Evolutionary conservation across 2,329 filamentous ascomycete genomes (phyloP), one percentile per base, ranked within the genome.

Genomic region (Emmonsiellopsis sp.): DNA sequence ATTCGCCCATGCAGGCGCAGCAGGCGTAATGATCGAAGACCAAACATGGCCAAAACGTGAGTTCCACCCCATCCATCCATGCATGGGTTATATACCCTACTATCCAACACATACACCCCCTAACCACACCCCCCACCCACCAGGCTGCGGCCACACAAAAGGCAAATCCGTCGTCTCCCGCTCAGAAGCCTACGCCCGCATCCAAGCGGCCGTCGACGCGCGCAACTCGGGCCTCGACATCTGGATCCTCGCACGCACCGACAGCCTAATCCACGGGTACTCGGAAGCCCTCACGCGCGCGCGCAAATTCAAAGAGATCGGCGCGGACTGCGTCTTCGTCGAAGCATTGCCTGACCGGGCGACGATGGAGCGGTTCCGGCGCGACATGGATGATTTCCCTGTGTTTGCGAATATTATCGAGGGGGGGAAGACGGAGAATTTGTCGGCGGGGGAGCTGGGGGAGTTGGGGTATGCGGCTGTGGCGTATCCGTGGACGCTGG

Each of bases 11-110:
- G 73, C 73, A 1, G 73, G 66, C 0, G 66, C 67, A 1, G 67
- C 67, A 4, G 67, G 68, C 0, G 54, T 69, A 10, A 71, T 70
- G 71, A 74, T 77, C 52, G 74, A 77, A 53, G 73, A 76, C 52
- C 74, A 76, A 56, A 74, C 71, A 0, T 77, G 74, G 74, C 74
- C 74, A 6, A 77, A 77, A 53, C 61, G 74, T 76, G 53, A 57
- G 68, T 34, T 39, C 21, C 11, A 33, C 33, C 10, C 17, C 7
- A 33, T 21, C 21, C 9, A 17, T 17, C 17, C 17, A 17, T 17
- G 17, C 17, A 17, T 17, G 17, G 17, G 17, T 17, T 17, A 17
- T 17, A 17, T 17, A 17, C 17, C 17, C 17, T 17, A 17, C 17
- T 17, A 17, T 17, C 17, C 17, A 17, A 17, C 17, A 17, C 17